A percentile compares a stretch with the other conserved stretches of the same genome.
Evolutionary conservation across 2,329 filamentous ascomycete species (phyloP).

Genomic region (Penicillium sp.): DNA sequence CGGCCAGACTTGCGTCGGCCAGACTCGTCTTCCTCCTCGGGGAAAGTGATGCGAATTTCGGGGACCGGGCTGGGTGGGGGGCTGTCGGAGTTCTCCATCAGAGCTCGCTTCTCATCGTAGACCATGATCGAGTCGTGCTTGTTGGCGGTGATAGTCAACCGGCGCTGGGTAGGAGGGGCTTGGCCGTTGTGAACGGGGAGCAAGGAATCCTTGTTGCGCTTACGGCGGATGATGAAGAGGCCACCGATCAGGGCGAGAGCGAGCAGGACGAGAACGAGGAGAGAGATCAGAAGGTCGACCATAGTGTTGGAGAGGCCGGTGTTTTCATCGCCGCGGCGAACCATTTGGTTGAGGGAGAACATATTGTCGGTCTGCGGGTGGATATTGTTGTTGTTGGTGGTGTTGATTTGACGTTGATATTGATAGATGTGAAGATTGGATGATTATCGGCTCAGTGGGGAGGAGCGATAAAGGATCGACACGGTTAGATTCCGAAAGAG

Average conservation of each 20-base stretch:
- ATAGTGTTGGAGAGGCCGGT: constrained; percentile 64
- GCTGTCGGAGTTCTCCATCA: constrained; percentile 76
- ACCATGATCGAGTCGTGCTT: constrained; percentile 75
- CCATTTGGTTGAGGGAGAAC: constrained; percentile 54
- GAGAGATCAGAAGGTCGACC: constrained; percentile 77
- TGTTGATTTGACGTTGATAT: constrained; percentile 14
- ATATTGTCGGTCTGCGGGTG: constrained; percentile 24
- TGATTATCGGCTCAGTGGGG: constrained; percentile 4
- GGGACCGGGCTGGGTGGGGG: constrained; percentile 85
- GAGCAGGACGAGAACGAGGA: constrained; percentile 79
- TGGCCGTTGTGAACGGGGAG: constrained; percentile 72
- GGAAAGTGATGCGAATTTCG: constrained; percentile 98
- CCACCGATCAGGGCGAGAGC: constrained; percentile 70
- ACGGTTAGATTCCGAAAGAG: constrained; percentile 27
- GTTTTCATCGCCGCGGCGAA: constrained; percentile 54
- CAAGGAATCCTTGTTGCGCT: constrained; percentile 60
- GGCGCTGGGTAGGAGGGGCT: constrained; percentile 59
- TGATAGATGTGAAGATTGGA: constrained; percentile 12
- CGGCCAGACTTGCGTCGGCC: constrained; percentile 83
- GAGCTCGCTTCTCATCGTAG: constrained; percentile 78
- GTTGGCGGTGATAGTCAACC: constrained; percentile 63
- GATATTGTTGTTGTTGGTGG: neutral
- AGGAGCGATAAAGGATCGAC: constrained; percentile 26
- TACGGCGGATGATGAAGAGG: constrained; percentile 75
- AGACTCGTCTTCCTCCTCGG: constrained; percentile 80